Evolutionary conservation across 2,329 filamentous ascomycete species (phyloP), one percentile per base, ranked within the genome.

Genomic region (Phyllosticta capitalensis): DNA sequence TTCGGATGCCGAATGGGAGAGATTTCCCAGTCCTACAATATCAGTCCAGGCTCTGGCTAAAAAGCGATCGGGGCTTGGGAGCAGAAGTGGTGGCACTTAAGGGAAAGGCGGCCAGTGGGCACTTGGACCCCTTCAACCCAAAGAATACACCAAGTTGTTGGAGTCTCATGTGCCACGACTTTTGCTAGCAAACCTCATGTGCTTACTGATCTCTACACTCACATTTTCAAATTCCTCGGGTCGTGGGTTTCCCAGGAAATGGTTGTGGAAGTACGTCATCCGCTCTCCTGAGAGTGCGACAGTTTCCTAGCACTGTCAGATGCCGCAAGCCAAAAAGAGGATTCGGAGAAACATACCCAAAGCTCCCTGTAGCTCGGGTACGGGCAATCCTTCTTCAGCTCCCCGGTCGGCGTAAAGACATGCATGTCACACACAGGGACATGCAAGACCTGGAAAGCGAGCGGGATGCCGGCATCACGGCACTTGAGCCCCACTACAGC

Each of bases 11-110:
- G 62, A n/a, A 76, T 74, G 3, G 73, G 74, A 4, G 73, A 75
- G 51, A 75, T 74, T 56, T 71, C 74, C 73, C 73, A 75, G 61
- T 75, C 71, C 71, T 74, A n/a, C 17, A 12, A n/a, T 5, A n/a
- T 45, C 14, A 45, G 38, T 45, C 50, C 7, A n/a, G n/a, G n/a
- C n/a, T n/a, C n/a, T n/a, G n/a, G n/a, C n/a, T n/a, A n/a, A n/a
- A n/a, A n/a, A n/a, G n/a, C n/a, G n/a, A n/a, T n/a, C n/a, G n/a
- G n/a, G n/a, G n/a, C n/a, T n/a, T n/a, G n/a, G n/a, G n/a, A n/a
- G n/a, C n/a, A n/a, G n/a, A n/a, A n/a, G n/a, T n/a, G n/a, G n/a
- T n/a, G n/a, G n/a, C n/a, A n/a, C n/a, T n/a, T n/a, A n/a, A n/a
- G n/a, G n/a, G n/a, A n/a, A n/a, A n/a, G n/a, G n/a, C n/a, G n/a